These are phyloP conservation scores for Diplodia intermedia DNA, from an alignment of 2,329 filamentous ascomycete species.

Conservation along the genomic window DNA sequence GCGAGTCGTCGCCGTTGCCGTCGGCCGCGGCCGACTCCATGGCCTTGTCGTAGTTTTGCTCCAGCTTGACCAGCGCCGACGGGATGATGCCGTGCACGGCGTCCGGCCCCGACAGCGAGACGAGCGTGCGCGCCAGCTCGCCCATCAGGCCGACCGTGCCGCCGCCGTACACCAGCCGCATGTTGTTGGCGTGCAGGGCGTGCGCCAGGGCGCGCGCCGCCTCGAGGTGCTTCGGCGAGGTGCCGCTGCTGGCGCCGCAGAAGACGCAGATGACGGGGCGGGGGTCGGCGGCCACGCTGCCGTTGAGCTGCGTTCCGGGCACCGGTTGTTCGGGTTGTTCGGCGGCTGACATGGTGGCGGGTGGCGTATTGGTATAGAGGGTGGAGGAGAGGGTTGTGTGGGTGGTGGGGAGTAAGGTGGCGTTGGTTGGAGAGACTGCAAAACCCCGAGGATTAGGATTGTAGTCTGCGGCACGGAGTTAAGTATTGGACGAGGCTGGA, in stretches of 20 bases:
- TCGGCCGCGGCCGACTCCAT: conserved; percentile 44
- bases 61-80: conserved; percentile 78
- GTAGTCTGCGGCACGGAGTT: not conserved
- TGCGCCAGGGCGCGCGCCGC: conserved; percentile 78
- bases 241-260: conserved; percentile 82
- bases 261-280: conserved; percentile 85
- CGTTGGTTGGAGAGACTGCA: not conserved
- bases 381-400: not conserved
- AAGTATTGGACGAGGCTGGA: not conserved
- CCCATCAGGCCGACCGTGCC: conserved; percentile 97
- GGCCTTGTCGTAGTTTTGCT: conserved; percentile 66
- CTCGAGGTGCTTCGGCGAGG: conserved; percentile 74
- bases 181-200: conserved; percentile 76
- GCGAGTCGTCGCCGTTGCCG: conserved; percentile 23
- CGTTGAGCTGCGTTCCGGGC: conserved; percentile 33
- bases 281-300: conserved; percentile 42
- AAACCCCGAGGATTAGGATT: not conserved
- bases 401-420: not conserved
- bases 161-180: conserved; percentile 90
- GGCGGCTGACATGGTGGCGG: conserved; percentile 38
- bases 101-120: conserved; percentile 78
- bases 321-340: conserved; percentile 19
- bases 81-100: conserved; percentile 95
- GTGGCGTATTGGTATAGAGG: not conserved
- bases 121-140: conserved; percentile 85